A percentile compares a stretch with the other conserved stretches of the same genome.
Evolutionary conservation across 2,329 filamentous ascomycete species (phyloP).

Genomic region (Trichophyton simii): DNA sequence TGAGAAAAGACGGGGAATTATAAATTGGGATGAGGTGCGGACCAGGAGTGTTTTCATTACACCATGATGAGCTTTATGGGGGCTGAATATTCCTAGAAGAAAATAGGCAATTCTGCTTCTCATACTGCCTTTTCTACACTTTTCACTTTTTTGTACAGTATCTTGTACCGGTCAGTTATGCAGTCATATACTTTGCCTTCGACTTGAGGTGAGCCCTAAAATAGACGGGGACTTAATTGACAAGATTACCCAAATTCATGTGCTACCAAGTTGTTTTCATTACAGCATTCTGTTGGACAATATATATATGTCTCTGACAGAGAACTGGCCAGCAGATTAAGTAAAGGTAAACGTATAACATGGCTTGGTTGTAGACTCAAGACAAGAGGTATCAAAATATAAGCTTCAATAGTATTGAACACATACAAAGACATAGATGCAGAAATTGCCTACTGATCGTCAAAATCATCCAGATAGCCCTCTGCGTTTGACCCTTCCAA

Average conservation of each 20-base stretch:
- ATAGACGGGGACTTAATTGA: background rate
- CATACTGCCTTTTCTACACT: background rate
- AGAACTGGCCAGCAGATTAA: background rate
- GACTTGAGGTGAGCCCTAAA: background rate
- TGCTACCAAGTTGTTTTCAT: background rate
- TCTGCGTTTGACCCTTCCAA: slow-evolving; percentile 19
- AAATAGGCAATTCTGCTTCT: background rate
- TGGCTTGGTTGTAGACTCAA: background rate
- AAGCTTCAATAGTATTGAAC: too few species aligned
- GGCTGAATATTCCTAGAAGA: background rate
- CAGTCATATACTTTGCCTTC: background rate
- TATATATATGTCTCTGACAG: background rate
- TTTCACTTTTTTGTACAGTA: slow-evolving; percentile 3
- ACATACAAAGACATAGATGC: background rate
- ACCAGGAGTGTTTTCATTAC: background rate
- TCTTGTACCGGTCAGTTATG: background rate
- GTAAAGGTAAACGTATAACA: background rate
- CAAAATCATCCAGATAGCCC: slow-evolving; percentile 13
- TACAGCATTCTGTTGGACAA: background rate
- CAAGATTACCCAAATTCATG: background rate
- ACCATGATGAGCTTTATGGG: background rate
- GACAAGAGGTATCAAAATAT: background rate
- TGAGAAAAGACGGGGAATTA: slow-evolving; percentile 59
- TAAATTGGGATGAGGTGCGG: slow-evolving; percentile 13
- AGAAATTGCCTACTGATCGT: background rate